Conservation (phyloP, 1,284 basidiomycete species). For the Coniferiporia weirii region DNA sequence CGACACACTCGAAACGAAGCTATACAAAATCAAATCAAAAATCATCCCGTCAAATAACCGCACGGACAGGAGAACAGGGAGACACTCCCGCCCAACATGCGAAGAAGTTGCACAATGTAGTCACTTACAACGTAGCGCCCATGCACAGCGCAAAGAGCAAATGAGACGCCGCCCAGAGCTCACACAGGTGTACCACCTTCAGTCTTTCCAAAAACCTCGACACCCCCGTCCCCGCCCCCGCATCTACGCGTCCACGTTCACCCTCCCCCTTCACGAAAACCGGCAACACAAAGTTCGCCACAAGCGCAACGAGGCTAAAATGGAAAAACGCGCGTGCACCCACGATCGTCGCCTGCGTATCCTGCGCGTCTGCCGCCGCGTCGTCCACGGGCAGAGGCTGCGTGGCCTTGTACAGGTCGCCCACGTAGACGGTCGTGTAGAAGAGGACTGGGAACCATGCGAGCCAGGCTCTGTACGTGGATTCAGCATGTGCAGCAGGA, state of each 20-base stretch:
- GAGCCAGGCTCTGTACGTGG: constrained; percentile 58
- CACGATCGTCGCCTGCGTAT: constrained; percentile 70
- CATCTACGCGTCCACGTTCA: constrained; percentile 10
- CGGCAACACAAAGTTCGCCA: constrained; percentile 69
- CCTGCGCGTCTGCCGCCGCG: constrained; percentile 33
- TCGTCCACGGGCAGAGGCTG: constrained; percentile 32
- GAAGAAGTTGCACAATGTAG: neutral
- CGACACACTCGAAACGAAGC: constrained; percentile 56
- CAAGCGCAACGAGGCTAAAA: constrained; percentile 66
- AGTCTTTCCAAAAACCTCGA: constrained; percentile 23
- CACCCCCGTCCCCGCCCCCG: constrained; percentile 20
- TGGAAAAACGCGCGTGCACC: constrained; percentile 83
- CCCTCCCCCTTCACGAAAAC: constrained; percentile 47
- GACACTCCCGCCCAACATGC: too few relatives aligned
- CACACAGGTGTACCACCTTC: constrained; percentile 54
- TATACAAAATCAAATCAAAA: constrained; percentile 25
- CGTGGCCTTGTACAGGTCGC: constrained; percentile 72
- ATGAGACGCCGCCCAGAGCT: constrained; percentile 74
- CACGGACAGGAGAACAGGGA: too few relatives aligned
- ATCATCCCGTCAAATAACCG: neutral
- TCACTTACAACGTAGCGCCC: constrained; percentile 67
- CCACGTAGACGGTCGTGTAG: constrained; percentile 83
- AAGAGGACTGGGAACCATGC: constrained; percentile 90
- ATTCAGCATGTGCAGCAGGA: neutral
- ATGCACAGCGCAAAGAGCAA: constrained; percentile 65